Base-by-base conservation (phyloP, 371 early-diverging fungal genomes). In the Zychaea mexicana region DNA sequence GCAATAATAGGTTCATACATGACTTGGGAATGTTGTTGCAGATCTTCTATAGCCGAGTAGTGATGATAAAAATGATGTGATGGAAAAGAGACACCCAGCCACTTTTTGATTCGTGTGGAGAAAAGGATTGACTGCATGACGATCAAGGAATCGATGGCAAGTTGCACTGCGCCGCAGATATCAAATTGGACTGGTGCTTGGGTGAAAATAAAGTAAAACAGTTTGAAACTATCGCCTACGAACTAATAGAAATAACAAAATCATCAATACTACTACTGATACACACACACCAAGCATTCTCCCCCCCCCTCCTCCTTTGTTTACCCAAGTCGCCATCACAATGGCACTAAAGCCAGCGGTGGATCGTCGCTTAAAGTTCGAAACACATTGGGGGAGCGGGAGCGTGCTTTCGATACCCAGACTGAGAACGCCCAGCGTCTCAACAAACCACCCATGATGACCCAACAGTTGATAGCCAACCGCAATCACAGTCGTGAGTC, bases 141-240 rank as follows among this genome's bases (percentile, higher is more conserved):
- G 31, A 88, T 82, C 46, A 85, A 60, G 28, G 73, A 67, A 54
- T 89, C 89, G n/a, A 89, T 79, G 0, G 79, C 69, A 3, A 89
- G 71, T 57, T 89, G 88, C 57, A 89, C 70, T 8, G 82, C 77
- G 3, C 88, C 89, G 53, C 89, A 89, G 15, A 84, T 73, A 45
- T 84, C 68, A 45, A 89, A 89, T 61, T 89, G 88, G n/a, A 84
- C 64, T n/a, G 88, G 88, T 21, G 86, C 71, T 21, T 70, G 58
- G 7, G 79, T 82, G 45, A 62, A 73, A n/a, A 85, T 74, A 59
- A 85, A 89, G 56, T 88, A 87, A 65, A 79, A 82, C 9, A 85
- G 70, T 68, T 89, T 89, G 71, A 88, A 87, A 9, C 82, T 69
- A 62, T 89, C 89, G n/a, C 89, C 89, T 36, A 84, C 38, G 21